Conservation (phyloP, 2,329 filamentous ascomycete species). For the Penicillium sp. region DNA sequence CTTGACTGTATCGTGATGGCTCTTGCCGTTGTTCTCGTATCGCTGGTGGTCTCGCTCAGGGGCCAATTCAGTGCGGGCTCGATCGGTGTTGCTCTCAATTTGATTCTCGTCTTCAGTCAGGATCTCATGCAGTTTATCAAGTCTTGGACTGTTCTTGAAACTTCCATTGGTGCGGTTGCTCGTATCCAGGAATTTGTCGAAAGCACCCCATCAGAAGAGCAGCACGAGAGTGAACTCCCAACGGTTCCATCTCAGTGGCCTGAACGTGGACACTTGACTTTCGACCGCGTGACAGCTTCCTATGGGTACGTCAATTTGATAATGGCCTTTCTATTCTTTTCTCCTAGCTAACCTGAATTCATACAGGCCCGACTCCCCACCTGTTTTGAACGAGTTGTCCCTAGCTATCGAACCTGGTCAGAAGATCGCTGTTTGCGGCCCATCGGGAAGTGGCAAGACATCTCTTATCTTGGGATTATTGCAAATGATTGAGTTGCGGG, state of each 20-base stretch:
- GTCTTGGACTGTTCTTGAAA: slow-evolving; percentile 33
- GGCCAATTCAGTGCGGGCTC: slow-evolving; percentile 49
- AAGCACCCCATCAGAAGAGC: slow-evolving; percentile 38
- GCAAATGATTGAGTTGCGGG: slow-evolving; percentile 36
- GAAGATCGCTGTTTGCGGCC: slow-evolving; percentile 42
- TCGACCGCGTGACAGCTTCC: slow-evolving; percentile 22
- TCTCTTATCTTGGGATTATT: slow-evolving; percentile 32
- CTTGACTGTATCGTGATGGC: slow-evolving; percentile 52
- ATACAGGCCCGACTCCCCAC: slow-evolving; percentile 6
- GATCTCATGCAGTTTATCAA: slow-evolving; percentile 45
- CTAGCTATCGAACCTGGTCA: slow-evolving; percentile 35
- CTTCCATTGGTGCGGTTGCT: slow-evolving; percentile 44
- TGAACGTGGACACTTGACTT: slow-evolving; percentile 23
- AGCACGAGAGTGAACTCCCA: not conserved
- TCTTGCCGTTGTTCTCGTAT: slow-evolving; percentile 51
- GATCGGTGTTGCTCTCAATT: slow-evolving; percentile 55
- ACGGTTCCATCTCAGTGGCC: slow-evolving; percentile 28
- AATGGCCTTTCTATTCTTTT: not conserved
- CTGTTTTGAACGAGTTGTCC: slow-evolving; percentile 35
- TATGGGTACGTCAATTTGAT: slow-evolving; percentile 10
- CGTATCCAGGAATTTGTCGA: slow-evolving; percentile 56
- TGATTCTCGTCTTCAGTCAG: slow-evolving; percentile 55
- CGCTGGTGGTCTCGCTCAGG: slow-evolving; percentile 48
- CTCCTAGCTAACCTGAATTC: not conserved
- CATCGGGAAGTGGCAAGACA: slow-evolving; percentile 31